phyloP scores from a whole-genome alignment of 2,329 filamentous ascomycete genomes.

The Aschersonia sp. region DNA sequence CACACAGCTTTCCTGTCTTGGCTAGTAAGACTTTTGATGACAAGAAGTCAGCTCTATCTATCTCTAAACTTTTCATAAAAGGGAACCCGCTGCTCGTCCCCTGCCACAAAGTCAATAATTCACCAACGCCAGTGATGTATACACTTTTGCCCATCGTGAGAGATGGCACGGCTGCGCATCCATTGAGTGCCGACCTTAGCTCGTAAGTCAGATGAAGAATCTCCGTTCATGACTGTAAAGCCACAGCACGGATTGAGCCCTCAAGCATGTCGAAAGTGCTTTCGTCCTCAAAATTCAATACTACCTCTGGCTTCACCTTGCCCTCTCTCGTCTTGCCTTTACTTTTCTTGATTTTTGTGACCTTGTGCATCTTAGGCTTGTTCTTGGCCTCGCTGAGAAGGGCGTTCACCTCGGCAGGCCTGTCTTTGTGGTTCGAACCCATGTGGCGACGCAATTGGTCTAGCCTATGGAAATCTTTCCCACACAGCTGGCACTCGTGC shows the following conservation, averaged over 20 bases:
- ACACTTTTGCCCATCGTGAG: background rate
- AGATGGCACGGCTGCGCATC: too few species aligned
- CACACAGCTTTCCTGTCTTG: too few species aligned
- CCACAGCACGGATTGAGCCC: slow-evolving; percentile 1
- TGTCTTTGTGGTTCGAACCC: slow-evolving; percentile 18
- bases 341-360: slow-evolving; percentile 4
- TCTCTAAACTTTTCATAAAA: too few species aligned
- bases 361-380: slow-evolving; percentile 4
- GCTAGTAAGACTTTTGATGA: too few species aligned
- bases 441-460: slow-evolving; percentile 46
- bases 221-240: background rate
- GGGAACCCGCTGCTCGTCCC: background rate
- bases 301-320: background rate
- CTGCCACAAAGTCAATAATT: background rate
- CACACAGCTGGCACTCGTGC: slow-evolving; percentile 37
- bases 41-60: too few species aligned
- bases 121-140: background rate
- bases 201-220: background rate
- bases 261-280: slow-evolving; percentile 3
- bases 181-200: too few species aligned
- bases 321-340: slow-evolving; percentile 2
- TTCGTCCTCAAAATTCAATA: background rate
- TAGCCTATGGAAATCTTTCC: slow-evolving; percentile 41
- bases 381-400: slow-evolving; percentile 6
- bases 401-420: slow-evolving; percentile 7